Conservation (phyloP, 305 asterid species). For the Fraxinus sp. region DNA sequence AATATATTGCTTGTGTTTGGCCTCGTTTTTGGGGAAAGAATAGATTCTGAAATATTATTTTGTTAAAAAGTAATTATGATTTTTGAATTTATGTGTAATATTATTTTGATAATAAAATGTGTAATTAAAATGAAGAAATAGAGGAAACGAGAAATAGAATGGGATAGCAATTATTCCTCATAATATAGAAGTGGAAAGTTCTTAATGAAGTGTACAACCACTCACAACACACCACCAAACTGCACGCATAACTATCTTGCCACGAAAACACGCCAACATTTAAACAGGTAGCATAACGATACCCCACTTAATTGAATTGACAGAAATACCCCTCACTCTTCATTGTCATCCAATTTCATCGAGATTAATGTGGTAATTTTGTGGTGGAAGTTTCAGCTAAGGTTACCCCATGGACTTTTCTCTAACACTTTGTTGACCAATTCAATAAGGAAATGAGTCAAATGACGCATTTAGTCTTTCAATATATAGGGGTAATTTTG, state of each 20-base stretch:
- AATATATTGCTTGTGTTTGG: constrained; percentile 14
- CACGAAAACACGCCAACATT: constrained; percentile 65
- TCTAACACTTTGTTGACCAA: constrained; percentile 22
- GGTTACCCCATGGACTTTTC: background rate
- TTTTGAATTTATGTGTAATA: too few species aligned
- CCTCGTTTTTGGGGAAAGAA: too few species aligned
- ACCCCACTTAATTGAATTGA: background rate
- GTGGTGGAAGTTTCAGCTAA: background rate
- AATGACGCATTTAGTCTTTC: background rate
- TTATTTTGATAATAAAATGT: too few species aligned
- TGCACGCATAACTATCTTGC: constrained; percentile 47
- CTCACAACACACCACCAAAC: constrained; percentile 57
- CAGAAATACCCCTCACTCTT: constrained; percentile 36
- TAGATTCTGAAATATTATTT: too few species aligned
- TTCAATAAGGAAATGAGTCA: background rate
- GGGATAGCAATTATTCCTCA: background rate
- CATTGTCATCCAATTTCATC: background rate
- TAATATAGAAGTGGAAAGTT: background rate
- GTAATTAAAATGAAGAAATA: too few species aligned
- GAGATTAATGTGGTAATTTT: background rate
- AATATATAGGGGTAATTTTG: background rate
- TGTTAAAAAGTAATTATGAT: too few species aligned
- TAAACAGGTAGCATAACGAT: constrained; percentile 10
- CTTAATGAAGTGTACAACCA: constrained; percentile 30
- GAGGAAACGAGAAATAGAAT: too few species aligned